Percentiles rank a stretch among this genome's conserved stretches.
phyloP scores from a whole-genome alignment of 1,139 yeast species.

The Geotrichum candidum region DNA sequence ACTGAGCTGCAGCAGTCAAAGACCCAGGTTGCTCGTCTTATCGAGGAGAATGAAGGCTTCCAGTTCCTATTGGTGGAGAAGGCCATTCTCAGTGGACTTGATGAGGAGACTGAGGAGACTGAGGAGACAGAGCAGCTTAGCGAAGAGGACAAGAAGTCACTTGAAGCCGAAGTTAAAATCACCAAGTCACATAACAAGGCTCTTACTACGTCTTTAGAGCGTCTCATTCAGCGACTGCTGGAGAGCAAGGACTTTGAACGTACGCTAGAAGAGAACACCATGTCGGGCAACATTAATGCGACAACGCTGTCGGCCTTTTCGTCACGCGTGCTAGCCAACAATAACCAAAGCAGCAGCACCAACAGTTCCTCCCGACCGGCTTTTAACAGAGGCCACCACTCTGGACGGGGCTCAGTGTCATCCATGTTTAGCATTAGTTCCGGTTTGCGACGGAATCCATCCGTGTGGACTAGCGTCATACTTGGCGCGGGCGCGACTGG shows the following conservation, averaged over 20 bases:
- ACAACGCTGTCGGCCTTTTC: constrained; percentile 28
- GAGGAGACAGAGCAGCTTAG: background rate
- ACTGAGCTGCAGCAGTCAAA: constrained; percentile 29
- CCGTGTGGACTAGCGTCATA: constrained; percentile 14
- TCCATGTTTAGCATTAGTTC: constrained; percentile 10
- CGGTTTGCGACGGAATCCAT: constrained; percentile 14
- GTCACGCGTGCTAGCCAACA: constrained; percentile 1
- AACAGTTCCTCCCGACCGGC: background rate
- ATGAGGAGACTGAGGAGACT: background rate
- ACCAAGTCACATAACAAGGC: constrained; percentile 16
- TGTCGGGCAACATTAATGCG: constrained; percentile 20
- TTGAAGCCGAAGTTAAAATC: constrained; percentile 10
- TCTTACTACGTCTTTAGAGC: constrained; percentile 24
- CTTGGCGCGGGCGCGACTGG: constrained; percentile 7
- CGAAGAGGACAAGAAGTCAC: constrained; percentile 9
- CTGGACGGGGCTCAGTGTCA: constrained; percentile 1
- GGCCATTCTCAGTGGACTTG: constrained; percentile 22
- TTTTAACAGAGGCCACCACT: background rate
- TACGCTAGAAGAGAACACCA: constrained; percentile 24
- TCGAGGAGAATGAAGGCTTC: constrained; percentile 35
- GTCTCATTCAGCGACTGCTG: constrained; percentile 33
- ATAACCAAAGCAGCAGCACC: constrained; percentile 5
- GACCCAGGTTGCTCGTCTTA: constrained; percentile 28
- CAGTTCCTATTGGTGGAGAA: constrained; percentile 34
- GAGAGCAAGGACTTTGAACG: constrained; percentile 31